Percentiles rank a stretch among this genome's conserved stretches.
phyloP scores from a whole-genome alignment of 1,284 basidiomycete species.

The Phellinidium pouzarii region DNA sequence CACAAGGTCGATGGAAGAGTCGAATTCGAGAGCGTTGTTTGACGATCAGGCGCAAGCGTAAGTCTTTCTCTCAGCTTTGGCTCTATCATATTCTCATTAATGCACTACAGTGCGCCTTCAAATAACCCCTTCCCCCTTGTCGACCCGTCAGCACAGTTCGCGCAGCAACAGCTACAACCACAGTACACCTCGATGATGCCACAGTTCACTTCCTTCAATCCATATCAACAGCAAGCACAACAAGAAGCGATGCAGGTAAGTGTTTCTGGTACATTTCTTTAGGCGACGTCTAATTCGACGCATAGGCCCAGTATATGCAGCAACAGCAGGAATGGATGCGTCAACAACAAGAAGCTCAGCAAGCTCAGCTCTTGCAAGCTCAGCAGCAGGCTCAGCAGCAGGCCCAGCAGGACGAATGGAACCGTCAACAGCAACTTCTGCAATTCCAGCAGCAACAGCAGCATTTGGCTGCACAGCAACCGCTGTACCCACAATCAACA shows the following conservation, averaged over 20 bases:
- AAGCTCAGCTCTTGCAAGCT: slow-evolving; percentile 44
- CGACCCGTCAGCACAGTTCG: slow-evolving; percentile 58
- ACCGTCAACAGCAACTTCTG: slow-evolving; percentile 37
- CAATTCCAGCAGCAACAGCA: slow-evolving; percentile 46
- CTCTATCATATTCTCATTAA: slow-evolving; percentile 5
- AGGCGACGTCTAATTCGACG: not conserved
- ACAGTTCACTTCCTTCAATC: slow-evolving; percentile 87
- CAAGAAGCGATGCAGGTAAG: slow-evolving; percentile 68
- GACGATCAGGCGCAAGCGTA: slow-evolving; percentile 78
- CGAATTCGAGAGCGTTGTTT: slow-evolving; percentile 74
- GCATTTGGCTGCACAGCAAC: slow-evolving; percentile 36
- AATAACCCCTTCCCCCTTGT: slow-evolving; percentile 63
- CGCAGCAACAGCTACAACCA: slow-evolving; percentile 40
- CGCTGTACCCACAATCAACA: slow-evolving; percentile 54
- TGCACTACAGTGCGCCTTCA: slow-evolving; percentile 28
- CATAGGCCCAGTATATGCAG: slow-evolving; percentile 60
- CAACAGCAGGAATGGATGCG: slow-evolving; percentile 64
- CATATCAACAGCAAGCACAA: slow-evolving; percentile 92
- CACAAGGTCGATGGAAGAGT: slow-evolving; percentile 62
- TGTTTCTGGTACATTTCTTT: slow-evolving; percentile 4
- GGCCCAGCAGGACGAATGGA: slow-evolving; percentile 35
- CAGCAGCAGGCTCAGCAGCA: slow-evolving; percentile 36
- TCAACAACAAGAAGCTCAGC: slow-evolving; percentile 44
- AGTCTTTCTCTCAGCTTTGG: slow-evolving; percentile 16
- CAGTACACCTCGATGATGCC: slow-evolving; percentile 69